Evolutionary conservation across 495 filamentous ascomycete species (phyloP).

Genomic region (Parmelia sp.): DNA sequence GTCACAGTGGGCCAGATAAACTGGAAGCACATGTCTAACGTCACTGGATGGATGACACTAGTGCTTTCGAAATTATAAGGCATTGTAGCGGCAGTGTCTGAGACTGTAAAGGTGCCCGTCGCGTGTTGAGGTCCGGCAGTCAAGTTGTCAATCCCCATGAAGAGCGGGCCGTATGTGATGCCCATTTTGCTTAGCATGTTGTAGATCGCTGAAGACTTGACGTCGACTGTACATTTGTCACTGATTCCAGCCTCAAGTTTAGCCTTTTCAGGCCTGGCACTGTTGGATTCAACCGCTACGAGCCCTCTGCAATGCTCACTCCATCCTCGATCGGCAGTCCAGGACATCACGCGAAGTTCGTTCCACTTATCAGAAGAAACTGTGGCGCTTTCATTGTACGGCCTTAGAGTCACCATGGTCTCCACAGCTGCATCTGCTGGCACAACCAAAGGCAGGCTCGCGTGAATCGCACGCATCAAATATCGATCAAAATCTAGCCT

Average conservation of each 20-base stretch:
- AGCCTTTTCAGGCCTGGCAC: too few species aligned
- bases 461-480: background rate
- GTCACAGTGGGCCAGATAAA: background rate
- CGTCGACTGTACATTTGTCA: background rate
- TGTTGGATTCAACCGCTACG: background rate
- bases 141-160: slow-evolving; percentile 25
- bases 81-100: slow-evolving; percentile 10
- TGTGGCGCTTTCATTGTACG: slow-evolving; percentile 15
- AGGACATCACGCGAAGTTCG: slow-evolving; percentile 13
- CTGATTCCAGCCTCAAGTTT: too few species aligned
- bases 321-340: slow-evolving; percentile 6
- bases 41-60: slow-evolving; percentile 47
- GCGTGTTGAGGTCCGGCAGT: slow-evolving; percentile 9
- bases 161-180: slow-evolving; percentile 28
- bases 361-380: slow-evolving; percentile 3
- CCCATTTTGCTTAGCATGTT: slow-evolving; percentile 23
- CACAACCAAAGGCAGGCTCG: slow-evolving; percentile 16
- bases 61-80: slow-evolving; percentile 28
- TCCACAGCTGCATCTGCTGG: slow-evolving; percentile 2
- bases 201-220: slow-evolving; percentile 8
- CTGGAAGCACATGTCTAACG: slow-evolving; percentile 38
- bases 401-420: slow-evolving; percentile 22
- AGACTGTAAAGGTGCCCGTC: slow-evolving; percentile 5
- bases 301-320: slow-evolving; percentile 11
- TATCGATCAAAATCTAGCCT: background rate